Base-by-base conservation (phyloP, 1,284 basidiomycete genomes). In the Ustanciosporium gigantosporum region DNA sequence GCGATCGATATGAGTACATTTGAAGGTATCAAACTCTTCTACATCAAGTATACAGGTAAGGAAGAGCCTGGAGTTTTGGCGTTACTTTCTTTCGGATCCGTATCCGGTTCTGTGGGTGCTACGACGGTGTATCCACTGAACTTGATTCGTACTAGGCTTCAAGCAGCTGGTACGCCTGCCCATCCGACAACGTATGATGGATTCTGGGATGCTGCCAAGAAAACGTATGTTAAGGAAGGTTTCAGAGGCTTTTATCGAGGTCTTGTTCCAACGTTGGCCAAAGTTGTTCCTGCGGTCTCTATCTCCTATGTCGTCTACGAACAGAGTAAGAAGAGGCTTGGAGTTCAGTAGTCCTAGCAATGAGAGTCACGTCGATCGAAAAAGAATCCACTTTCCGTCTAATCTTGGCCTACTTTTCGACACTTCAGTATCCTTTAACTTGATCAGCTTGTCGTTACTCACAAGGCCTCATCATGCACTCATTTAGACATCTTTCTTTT, bases 241-340 rank as follows among this genome's bases (percentile, higher is more conserved):
- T 89, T 91, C 87, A 83, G 87, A 59, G 94, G 94, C 2, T 91
- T 98, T 79, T 99, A 99, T 80, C 87, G 92, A 36, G 94, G 94
- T 27, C 80, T 94, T 62, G 84, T 91, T 46, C 91, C 91, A 25
- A 91, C 90, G 36, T 82, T 95, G 66, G 90, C 92, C 36, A 97
- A 96, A 29, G 72, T 71, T 7, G 71, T 69, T 1, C 69, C 69
- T 0, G 69, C 69, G 7, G 69, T 77, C 6, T 72, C 68, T 2
- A 77, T 77, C 36, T 70, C 66, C 34, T 77, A 77, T 38, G 74
- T 76, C 17, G 74, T 76, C 1, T 77, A 77, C 35, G 75, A 77
- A 47, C 73, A 67, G 59, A 48, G 41, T 16, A 73, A 73, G 58
- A 61, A 52, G 45, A 47, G 60, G 15, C 36, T 70, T 2, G 68